A percentile compares a stretch with the other conserved stretches of the same genome.
Conservation (phyloP, 2,329 filamentous ascomycete species). For the Aureobasidium sp. region DNA sequence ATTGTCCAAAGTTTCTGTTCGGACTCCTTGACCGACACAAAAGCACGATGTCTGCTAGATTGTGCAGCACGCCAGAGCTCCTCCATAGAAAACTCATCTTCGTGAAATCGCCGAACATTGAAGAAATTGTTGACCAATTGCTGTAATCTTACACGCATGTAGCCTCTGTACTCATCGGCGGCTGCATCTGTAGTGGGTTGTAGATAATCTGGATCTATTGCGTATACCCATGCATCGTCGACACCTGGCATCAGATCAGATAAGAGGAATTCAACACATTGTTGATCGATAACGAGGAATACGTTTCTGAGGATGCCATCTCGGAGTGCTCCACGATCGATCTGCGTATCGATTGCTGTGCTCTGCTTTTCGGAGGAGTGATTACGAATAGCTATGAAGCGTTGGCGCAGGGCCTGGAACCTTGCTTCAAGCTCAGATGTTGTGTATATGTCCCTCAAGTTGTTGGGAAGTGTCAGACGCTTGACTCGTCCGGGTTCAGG, state of each 20-base stretch:
- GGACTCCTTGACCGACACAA: slow-evolving; percentile 6
- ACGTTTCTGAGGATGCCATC: neutral
- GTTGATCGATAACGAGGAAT: neutral
- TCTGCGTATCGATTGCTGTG: neutral
- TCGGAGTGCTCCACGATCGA: neutral
- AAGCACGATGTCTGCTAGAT: slow-evolving; percentile 5
- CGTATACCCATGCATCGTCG: slow-evolving; percentile 11
- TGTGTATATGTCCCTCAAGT: no score
- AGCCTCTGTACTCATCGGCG: slow-evolving; percentile 11
- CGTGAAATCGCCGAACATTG: slow-evolving; percentile 5
- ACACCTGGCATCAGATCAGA: neutral
- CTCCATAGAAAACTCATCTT: slow-evolving; percentile 6
- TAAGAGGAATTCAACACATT: neutral
- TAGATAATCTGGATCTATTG: slow-evolving; percentile 11
- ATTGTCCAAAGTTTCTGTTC: neutral
- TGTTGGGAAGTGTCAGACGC: no score
- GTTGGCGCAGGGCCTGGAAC: neutral
- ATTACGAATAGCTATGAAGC: neutral
- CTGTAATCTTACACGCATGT: slow-evolving; percentile 13
- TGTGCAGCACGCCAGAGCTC: slow-evolving; percentile 11
- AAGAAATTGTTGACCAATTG: slow-evolving; percentile 15
- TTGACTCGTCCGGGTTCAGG: neutral
- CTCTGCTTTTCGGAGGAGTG: neutral
- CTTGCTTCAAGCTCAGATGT: neutral
- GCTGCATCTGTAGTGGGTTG: neutral